phyloP scores from a whole-genome alignment of 2,329 filamentous ascomycete genomes.

The Onygenales sp. region DNA sequence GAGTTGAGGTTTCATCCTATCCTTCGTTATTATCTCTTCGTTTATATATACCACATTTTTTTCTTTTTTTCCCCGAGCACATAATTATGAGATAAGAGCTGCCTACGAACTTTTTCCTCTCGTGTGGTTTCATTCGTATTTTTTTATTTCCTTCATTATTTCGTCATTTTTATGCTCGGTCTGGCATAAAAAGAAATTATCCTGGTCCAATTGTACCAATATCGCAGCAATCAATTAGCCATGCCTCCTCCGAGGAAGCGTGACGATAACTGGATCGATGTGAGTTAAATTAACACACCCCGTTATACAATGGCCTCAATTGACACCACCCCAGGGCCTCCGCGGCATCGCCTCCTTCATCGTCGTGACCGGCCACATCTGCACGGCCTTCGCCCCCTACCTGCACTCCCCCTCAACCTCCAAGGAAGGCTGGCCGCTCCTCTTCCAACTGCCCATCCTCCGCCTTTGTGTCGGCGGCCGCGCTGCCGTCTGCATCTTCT shows the following conservation, averaged over 20 bases:
- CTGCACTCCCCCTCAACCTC: conserved; percentile 25
- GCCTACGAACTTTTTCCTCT: too few species aligned
- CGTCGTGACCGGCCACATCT: conserved; percentile 33
- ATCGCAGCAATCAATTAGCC: not conserved
- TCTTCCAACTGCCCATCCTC: conserved; percentile 20
- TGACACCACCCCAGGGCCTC: conserved; percentile 23
- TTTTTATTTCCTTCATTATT: not conserved
- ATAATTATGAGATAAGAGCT: too few species aligned
- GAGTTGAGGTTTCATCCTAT: too few species aligned
- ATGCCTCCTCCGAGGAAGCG: conserved; percentile 7
- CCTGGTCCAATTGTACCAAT: too few species aligned
- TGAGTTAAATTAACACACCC: conserved; percentile 1
- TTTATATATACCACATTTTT: too few species aligned
- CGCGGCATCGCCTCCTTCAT: conserved; percentile 33
- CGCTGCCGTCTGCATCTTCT: conserved; percentile 18
- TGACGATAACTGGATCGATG: conserved; percentile 17
- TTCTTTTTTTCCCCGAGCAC: too few species aligned
- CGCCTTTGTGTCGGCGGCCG: conserved; percentile 17
- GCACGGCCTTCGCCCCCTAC: conserved; percentile 31
- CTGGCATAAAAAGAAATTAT: not conserved
- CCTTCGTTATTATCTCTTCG: too few species aligned
- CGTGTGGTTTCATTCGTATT: too few species aligned
- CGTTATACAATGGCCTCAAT: not conserved
- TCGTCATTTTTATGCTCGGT: not conserved
- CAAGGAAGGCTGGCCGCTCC: conserved; percentile 7